phyloP scores from a whole-genome alignment of 2,329 filamentous ascomycete genomes.

The Xylariaceae sp. region DNA sequence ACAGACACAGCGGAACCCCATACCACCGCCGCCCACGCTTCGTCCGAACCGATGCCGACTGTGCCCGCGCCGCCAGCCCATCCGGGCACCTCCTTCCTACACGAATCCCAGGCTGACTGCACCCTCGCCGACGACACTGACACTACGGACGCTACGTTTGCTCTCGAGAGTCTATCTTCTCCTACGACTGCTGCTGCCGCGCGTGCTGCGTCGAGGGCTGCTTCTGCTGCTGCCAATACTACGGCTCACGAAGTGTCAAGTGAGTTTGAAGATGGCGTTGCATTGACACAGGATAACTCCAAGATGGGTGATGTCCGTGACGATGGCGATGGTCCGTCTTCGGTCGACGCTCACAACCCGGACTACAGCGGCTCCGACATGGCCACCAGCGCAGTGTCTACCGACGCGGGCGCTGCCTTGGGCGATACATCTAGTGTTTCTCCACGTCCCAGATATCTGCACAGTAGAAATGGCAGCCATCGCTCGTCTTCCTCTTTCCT shows the following conservation, averaged over 20 bases:
- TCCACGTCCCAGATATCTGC: constrained; percentile 54
- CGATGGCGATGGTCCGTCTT: constrained; percentile 33
- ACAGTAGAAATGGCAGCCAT: constrained; percentile 54
- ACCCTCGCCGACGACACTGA: constrained; percentile 11
- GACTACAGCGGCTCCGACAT: constrained; percentile 35
- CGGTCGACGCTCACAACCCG: constrained; percentile 27
- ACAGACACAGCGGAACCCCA: not conserved
- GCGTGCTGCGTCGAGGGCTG: constrained; percentile 44
- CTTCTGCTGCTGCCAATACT: constrained; percentile 42
- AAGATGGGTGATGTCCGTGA: constrained; percentile 34
- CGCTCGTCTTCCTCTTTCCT: constrained; percentile 59
- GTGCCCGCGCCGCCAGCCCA: not conserved
- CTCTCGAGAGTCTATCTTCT: constrained; percentile 53
- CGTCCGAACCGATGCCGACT: not conserved
- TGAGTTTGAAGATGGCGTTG: constrained; percentile 21
- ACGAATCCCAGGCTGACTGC: constrained; percentile 7
- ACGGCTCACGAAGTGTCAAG: constrained; percentile 17
- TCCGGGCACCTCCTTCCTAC: not conserved
- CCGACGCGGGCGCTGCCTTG: constrained; percentile 46
- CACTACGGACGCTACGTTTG: constrained; percentile 43
- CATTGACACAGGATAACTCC: constrained; percentile 26
- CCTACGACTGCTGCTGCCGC: constrained; percentile 53
- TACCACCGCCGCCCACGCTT: constrained; percentile 1
- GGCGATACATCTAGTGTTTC: constrained; percentile 44
- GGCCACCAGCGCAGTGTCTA: constrained; percentile 30